A percentile compares a stretch with the other conserved stretches of the same genome.
Conservation (phyloP, 345 rosid genomes). For the Dipteronia sinensis region DNA sequence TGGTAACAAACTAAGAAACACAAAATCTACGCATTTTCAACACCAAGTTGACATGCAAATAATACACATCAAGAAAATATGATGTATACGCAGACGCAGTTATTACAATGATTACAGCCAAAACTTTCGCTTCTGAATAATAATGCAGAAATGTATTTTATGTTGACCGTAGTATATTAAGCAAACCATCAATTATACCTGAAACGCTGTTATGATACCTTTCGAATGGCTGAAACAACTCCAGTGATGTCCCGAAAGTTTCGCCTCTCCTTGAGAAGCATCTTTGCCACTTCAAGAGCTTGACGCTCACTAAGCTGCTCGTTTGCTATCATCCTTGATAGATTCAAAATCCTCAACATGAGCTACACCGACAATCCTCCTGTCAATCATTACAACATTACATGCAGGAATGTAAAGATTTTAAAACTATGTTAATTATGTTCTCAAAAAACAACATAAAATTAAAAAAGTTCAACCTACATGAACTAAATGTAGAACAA, state of each 20-base stretch:
- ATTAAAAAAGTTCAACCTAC: too few species aligned
- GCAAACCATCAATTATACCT: conserved; percentile 12
- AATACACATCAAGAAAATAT: background rate
- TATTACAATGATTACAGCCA: background rate
- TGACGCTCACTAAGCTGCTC: conserved; percentile 73
- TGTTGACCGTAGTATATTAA: background rate
- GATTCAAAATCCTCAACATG: conserved; percentile 98
- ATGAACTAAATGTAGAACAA: too few species aligned
- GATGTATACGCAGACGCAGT: background rate
- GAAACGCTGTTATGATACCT: conserved; percentile 16
- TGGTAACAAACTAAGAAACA: too few species aligned
- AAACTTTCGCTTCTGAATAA: background rate
- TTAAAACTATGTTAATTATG: too few species aligned
- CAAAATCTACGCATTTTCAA: background rate
- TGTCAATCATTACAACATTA: conserved; percentile 24
- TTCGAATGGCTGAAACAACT: conserved; percentile 60
- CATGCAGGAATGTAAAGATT: background rate
- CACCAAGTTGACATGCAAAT: background rate
- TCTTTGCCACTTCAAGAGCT: conserved; percentile 73
- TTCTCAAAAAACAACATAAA: background rate
- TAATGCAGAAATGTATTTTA: background rate
- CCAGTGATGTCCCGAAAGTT: conserved; percentile 61
- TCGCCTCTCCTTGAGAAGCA: conserved; percentile 50
- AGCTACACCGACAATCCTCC: conserved; percentile 96
- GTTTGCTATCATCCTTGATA: conserved; percentile 51